These are phyloP conservation scores for Phialemonium atrogriseum DNA, from an alignment of 2,329 filamentous ascomycete genomes.

Conservation along the genomic window DNA sequence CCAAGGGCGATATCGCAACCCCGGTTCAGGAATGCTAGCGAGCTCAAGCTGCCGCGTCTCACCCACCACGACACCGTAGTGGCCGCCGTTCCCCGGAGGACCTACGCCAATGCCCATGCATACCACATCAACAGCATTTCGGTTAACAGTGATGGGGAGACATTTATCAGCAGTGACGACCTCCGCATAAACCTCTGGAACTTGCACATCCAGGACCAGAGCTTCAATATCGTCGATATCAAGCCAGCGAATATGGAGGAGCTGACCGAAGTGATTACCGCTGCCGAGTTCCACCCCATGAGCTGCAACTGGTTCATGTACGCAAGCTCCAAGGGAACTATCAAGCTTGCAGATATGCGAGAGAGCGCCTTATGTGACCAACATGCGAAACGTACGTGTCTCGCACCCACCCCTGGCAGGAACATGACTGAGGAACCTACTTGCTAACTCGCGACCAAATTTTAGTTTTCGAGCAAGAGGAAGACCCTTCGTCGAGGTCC, in stretches of 20 bases:
- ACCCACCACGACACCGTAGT: conserved; percentile 98
- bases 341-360: conserved; percentile 97
- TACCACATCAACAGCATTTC: conserved; percentile 99
- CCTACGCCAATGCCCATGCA: conserved; percentile 95
- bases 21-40: conserved; percentile 70
- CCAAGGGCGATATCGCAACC: conserved; percentile 63
- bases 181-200: conserved; percentile 98
- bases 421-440: no score
- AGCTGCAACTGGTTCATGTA: conserved; percentile 99
- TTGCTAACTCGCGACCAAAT: no score
- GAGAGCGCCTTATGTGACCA: conserved; percentile 93
- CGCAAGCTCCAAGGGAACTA: conserved; percentile 96
- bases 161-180: conserved; percentile 98
- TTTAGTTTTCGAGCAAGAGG: conserved; percentile 98
- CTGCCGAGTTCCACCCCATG: conserved; percentile 90
- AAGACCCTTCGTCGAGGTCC: conserved; percentile 90
- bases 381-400: conserved; percentile 77
- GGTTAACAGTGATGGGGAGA: conserved; percentile 99
- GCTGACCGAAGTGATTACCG: conserved; percentile 96
- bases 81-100: conserved; percentile 88
- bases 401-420: neutral
- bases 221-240: conserved; percentile 99
- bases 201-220: conserved; percentile 97
- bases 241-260: conserved; percentile 99
- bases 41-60: conserved; percentile 88